Conservation (phyloP, 75 land plant species). For the Sequoiadendron giganteum region DNA sequence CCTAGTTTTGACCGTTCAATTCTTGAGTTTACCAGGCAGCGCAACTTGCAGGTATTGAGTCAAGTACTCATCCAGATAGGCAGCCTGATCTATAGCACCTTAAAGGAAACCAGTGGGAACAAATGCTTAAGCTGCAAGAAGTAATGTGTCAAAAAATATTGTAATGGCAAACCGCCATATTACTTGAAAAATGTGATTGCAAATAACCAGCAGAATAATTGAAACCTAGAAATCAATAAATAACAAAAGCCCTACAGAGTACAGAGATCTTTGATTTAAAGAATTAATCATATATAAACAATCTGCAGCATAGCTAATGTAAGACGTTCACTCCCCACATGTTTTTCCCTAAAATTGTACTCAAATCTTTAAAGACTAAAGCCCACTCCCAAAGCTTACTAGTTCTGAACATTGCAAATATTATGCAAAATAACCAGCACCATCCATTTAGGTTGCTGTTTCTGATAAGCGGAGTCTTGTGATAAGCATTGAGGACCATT, state of each 20-base stretch:
- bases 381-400: not conserved
- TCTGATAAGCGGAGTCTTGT: not conserved
- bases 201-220: not conserved
- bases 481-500: not conserved
- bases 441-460: not conserved
- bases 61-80: too few relatives aligned
- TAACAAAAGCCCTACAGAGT: not conserved
- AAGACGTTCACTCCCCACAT: not conserved
- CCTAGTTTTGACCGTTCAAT: not conserved
- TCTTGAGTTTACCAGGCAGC: not conserved
- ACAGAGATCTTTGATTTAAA: not conserved
- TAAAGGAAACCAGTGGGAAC: not conserved
- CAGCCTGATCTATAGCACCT: not conserved
- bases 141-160: not conserved
- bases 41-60: too few relatives aligned
- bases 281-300: not conserved
- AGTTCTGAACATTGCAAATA: not conserved
- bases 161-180: not conserved
- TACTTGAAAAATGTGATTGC: not conserved
- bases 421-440: not conserved
- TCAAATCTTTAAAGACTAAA: not conserved
- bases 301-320: not conserved
- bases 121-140: not conserved
- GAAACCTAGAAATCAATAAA: not conserved
- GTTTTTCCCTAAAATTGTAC: not conserved